These are phyloP conservation scores for Nicotiana tomentosiformis DNA, from an alignment of 257 asterid genomes.

Conservation along the genomic window DNA sequence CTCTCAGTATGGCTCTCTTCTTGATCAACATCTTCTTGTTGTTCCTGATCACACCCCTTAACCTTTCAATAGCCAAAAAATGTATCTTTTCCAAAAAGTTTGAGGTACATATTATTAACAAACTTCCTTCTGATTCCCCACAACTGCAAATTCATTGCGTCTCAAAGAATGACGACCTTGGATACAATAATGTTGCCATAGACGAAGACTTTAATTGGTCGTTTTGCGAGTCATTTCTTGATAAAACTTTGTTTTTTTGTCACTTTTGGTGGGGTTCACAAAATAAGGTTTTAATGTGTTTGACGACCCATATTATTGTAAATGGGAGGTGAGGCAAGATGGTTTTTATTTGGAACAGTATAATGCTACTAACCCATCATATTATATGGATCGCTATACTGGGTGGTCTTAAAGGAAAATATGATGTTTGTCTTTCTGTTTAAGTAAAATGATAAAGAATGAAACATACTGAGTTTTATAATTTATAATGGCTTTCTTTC, in stretches of 20 bases:
- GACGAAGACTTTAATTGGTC: not conserved
- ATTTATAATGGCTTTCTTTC: not conserved
- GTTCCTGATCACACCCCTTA: not conserved
- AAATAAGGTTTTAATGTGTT: not conserved
- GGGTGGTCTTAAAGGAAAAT: not conserved
- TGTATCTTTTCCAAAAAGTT: not conserved
- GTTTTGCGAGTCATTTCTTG: not conserved
- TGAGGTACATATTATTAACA: not conserved
- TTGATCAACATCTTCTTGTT: not conserved
- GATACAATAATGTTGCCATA: not conserved
- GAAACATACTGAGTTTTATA: not conserved
- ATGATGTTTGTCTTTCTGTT: not conserved
- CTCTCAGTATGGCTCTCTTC: not conserved
- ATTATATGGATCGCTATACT: not conserved
- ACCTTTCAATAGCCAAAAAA: not conserved
- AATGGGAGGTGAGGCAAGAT: not conserved
- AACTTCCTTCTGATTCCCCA: not conserved
- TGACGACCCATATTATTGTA: not conserved
- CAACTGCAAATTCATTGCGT: not conserved
- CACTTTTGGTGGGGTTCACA: not conserved
- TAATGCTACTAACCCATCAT: not conserved
- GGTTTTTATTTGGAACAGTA: slow-evolving; percentile 1
- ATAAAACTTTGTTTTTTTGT: not conserved
- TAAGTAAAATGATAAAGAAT: not conserved
- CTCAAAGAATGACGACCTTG: not conserved